These are phyloP conservation scores for Aspergillus caelatus DNA, from an alignment of 2,329 filamentous ascomycete species.

Conservation along the genomic window DNA sequence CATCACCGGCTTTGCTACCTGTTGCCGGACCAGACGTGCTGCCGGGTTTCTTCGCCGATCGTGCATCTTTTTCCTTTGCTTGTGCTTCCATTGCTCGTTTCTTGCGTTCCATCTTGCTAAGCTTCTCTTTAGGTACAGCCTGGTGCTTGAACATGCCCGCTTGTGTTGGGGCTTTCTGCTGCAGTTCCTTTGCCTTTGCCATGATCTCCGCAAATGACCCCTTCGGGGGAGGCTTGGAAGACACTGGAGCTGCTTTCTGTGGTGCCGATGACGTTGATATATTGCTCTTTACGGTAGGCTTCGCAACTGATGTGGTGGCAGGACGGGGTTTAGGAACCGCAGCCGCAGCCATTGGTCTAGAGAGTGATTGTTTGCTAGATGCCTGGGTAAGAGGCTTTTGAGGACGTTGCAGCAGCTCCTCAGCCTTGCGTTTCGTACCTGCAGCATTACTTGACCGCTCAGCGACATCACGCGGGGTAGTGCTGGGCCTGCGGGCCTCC, in stretches of 20 bases:
- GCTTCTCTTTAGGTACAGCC: constrained; percentile 54
- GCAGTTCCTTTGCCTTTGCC: constrained; percentile 59
- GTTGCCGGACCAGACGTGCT: constrained; percentile 21
- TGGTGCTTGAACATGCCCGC: constrained; percentile 62
- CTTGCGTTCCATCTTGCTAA: constrained; percentile 59
- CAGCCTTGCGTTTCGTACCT: constrained; percentile 48
- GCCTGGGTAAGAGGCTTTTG: constrained; percentile 28
- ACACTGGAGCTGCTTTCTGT: constrained; percentile 24
- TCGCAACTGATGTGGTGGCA: constrained; percentile 21
- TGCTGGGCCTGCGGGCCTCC: constrained; percentile 25
- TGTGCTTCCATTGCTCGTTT: constrained; percentile 46
- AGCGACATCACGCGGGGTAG: constrained; percentile 18
- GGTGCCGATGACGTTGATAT: constrained; percentile 19
- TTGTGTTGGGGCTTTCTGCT: constrained; percentile 47
- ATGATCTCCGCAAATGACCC: constrained; percentile 64
- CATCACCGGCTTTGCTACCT: constrained; percentile 24
- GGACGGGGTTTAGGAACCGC: constrained; percentile 23
- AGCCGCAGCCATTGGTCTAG: constrained; percentile 22
- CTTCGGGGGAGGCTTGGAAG: constrained; percentile 54
- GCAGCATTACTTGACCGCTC: constrained; percentile 22
- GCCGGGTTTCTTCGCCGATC: constrained; percentile 31
- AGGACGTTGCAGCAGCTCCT: constrained; percentile 39
- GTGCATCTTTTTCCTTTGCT: constrained; percentile 42
- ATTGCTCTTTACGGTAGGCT: constrained; percentile 23
- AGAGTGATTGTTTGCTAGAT: constrained; percentile 20